Evolutionary conservation across 2,329 filamentous ascomycete species (phyloP), one percentile per base, ranked within the genome.

Genomic region (Botryotinia convoluta): DNA sequence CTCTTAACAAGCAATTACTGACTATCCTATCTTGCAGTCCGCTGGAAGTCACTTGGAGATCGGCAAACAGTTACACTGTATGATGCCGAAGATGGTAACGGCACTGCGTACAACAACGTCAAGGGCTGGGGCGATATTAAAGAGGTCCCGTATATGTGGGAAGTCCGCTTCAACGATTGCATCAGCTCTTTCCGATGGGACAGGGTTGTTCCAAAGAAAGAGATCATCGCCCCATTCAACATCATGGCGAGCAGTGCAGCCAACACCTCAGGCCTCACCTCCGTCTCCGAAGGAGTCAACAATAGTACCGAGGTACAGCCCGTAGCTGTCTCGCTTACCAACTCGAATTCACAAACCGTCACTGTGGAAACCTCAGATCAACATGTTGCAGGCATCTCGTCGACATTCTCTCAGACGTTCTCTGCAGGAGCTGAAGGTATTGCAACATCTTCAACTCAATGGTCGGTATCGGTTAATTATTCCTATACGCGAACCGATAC

Each of bases 301-400:
- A 64, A 45, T 4, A 64, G 62, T 32, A 45, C 4, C 42, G 39
- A 64, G 18, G 44, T 65, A 65, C 63, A 65, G 29, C 63, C 42
- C 10, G 29, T 65, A 26, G 4, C 32, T 32, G 39, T 35, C 16
- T 45, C 42, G 5, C 63, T 65, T 18, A 35, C 8, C 20, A 65
- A 48, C 9, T 35, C 42, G 18, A 16, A 29, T 20, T 48, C 42
- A 35, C 63, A 65, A 65, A 65, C 63, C 4, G 18, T 65, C 18
- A 48, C 63, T 32, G 63, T 65, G n/a, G 63, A 65, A 48, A 65
- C 63, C 16, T 48, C 63, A 20, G 63, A 48, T 51, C 63, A 65
- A 51, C 42, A 65, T n/a, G 42, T 65, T 14, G n/a, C 44, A 29
- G 63, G 63, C 42, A n/a, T 65, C 16, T 32, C 63, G 3, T 45